A percentile compares a stretch with the other conserved stretches of the same genome.
Evolutionary conservation across 768 basidiomycete species (phyloP).

Genomic region (Hypholoma fasciculare): DNA sequence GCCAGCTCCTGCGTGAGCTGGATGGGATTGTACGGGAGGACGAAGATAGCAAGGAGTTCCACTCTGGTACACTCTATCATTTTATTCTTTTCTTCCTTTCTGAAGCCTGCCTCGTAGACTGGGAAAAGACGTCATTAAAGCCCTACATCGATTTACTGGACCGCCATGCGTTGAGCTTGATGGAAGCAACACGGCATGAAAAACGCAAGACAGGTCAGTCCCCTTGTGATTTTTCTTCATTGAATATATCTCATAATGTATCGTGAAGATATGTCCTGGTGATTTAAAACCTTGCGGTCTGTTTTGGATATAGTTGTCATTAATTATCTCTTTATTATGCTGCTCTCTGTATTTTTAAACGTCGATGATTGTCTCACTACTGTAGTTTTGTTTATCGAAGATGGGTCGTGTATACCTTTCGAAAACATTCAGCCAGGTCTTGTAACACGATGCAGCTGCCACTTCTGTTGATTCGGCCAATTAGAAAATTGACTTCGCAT

Average conservation of each 20-base stretch:
- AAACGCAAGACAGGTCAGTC: conserved; percentile 42
- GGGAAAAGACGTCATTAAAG: conserved; percentile 85
- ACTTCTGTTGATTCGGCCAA: too few species aligned
- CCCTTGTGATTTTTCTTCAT: background rate
- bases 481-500: too few species aligned
- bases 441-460: too few species aligned
- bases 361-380: too few species aligned
- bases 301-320: background rate
- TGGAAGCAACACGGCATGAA: conserved; percentile 54
- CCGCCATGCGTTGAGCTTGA: conserved; percentile 57
- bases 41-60: conserved; percentile 40
- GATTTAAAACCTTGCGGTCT: background rate
- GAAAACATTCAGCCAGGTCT: too few species aligned
- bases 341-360: background rate
- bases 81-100: background rate
- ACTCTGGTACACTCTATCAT: conserved; percentile 40
- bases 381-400: too few species aligned
- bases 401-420: too few species aligned
- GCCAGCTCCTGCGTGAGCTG: conserved; percentile 79
- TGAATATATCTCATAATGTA: background rate
- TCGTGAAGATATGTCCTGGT: conserved; percentile 21
- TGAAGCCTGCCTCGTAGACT: conserved; percentile 44
- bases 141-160: conserved; percentile 92
- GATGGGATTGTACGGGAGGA: conserved; percentile 40
- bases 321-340: background rate